A percentile compares a stretch with the other conserved stretches of the same genome.
Conservation (phyloP, 768 basidiomycete genomes). For the Kondoa malvinella region DNA sequence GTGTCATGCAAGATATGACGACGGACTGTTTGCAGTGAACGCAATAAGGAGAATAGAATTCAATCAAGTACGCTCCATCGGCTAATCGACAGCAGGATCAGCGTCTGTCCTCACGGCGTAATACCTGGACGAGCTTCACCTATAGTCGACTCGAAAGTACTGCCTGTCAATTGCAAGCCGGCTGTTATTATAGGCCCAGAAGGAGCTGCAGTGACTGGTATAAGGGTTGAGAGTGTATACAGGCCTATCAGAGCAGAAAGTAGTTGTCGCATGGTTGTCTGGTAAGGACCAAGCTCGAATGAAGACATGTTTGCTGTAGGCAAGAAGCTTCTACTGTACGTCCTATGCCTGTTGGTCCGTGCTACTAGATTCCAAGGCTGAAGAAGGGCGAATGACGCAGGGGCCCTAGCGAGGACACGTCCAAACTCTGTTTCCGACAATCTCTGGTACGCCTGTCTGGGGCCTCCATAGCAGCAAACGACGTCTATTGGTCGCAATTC, state of each 20-base stretch:
- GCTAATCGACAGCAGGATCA: background rate
- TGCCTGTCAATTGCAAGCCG: conserved; percentile 11
- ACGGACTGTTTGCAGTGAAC: conserved; percentile 14
- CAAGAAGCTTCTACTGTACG: no score
- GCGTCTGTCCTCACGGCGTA: background rate
- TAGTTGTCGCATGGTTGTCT: no score
- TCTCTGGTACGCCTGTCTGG: background rate
- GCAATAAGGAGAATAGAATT: conserved; percentile 18
- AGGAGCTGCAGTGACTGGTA: no score
- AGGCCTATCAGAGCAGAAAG: no score
- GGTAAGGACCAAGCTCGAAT: no score
- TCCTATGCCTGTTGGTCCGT: no score
- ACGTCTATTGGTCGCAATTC: conserved; percentile 8
- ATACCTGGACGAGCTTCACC: conserved; percentile 13
- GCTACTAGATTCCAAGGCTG: no score
- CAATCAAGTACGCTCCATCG: background rate
- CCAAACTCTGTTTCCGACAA: conserved; percentile 20
- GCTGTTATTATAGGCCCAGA: conserved; percentile 15
- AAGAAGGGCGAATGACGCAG: no score
- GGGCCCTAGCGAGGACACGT: conserved; percentile 1
- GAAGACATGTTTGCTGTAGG: no score
- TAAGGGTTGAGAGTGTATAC: no score
- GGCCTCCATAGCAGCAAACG: background rate
- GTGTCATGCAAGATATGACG: background rate
- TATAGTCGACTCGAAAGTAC: conserved; percentile 5